Conservation (phyloP, 1,284 basidiomycete species). For the Puccinia brachypodii region DNA sequence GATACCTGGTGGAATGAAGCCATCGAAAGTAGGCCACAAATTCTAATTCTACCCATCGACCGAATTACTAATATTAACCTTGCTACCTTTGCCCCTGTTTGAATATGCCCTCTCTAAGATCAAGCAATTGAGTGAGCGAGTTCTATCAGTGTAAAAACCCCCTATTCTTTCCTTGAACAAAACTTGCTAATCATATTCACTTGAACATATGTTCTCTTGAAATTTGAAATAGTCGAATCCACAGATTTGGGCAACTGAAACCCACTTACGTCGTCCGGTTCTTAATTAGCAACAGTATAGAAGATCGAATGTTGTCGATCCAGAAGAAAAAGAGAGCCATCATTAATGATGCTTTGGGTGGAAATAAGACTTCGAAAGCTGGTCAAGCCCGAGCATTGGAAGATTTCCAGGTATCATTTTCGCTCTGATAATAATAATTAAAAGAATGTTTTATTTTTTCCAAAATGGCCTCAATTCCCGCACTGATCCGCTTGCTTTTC, state of each 20-base stretch:
- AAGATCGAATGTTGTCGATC: conserved; percentile 60
- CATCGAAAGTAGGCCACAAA: conserved; percentile 17
- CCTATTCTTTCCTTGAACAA: too few relatives aligned
- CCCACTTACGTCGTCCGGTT: conserved; percentile 88
- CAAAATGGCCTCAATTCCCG: background rate
- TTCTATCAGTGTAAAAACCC: too few relatives aligned
- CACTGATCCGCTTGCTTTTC: background rate
- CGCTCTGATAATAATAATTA: background rate
- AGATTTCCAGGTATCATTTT: conserved; percentile 19
- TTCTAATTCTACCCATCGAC: background rate
- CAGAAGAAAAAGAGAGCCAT: conserved; percentile 35
- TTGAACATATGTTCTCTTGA: background rate
- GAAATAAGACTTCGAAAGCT: background rate
- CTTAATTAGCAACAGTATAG: conserved; percentile 90
- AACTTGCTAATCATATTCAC: too few relatives aligned
- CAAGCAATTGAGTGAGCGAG: conserved; percentile 44
- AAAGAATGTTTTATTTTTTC: background rate
- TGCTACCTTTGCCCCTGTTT: too few relatives aligned
- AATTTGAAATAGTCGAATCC: conserved; percentile 54
- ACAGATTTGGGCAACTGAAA: conserved; percentile 80
- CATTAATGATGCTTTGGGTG: conserved; percentile 26
- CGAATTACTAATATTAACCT: background rate
- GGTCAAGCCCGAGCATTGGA: conserved; percentile 22
- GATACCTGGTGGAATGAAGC: conserved; percentile 49
- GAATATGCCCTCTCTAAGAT: background rate